Evolutionary conservation across 805 yeast species (phyloP).

Genomic region (Clavispora vitiphila): DNA sequence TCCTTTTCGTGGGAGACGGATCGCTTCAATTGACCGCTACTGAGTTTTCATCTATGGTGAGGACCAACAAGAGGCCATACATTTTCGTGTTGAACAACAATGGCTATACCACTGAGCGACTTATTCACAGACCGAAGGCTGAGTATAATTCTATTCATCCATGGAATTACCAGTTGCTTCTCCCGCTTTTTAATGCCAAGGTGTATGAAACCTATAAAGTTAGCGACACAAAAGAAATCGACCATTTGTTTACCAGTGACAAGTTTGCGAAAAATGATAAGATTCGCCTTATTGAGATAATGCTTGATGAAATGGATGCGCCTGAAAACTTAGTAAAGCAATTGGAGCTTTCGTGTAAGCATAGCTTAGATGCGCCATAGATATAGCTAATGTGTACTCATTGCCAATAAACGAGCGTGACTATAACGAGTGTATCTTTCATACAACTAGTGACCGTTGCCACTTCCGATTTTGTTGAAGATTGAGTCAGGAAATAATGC

Average conservation of each 20-base stretch:
- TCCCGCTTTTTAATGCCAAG: slow-evolving; percentile 57
- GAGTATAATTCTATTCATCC: slow-evolving; percentile 62
- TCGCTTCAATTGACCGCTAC: slow-evolving; percentile 71
- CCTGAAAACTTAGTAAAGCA: slow-evolving; percentile 50
- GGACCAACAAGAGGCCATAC: slow-evolving; percentile 64
- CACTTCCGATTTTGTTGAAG: slow-evolving; percentile 14
- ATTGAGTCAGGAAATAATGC: slow-evolving; percentile 44
- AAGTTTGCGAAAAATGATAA: slow-evolving; percentile 51
- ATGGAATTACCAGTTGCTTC: slow-evolving; percentile 59
- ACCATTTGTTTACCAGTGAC: slow-evolving; percentile 41
- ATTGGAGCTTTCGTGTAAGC: slow-evolving; percentile 12
- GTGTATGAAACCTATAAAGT: slow-evolving; percentile 52
- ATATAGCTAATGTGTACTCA: too few species aligned
- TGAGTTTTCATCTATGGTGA: slow-evolving; percentile 65
- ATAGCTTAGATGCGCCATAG: not conserved
- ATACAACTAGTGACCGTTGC: not conserved
- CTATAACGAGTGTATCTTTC: not conserved
- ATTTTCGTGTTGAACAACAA: slow-evolving; percentile 65
- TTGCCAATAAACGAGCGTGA: too few species aligned
- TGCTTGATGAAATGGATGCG: slow-evolving; percentile 68
- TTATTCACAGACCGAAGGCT: slow-evolving; percentile 66
- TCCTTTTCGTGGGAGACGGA: slow-evolving; percentile 71
- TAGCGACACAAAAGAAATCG: slow-evolving; percentile 53
- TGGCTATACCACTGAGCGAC: slow-evolving; percentile 72
- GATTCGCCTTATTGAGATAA: slow-evolving; percentile 62